phyloP scores from a whole-genome alignment of 768 basidiomycete species.

The Kwoniella sp. region DNA sequence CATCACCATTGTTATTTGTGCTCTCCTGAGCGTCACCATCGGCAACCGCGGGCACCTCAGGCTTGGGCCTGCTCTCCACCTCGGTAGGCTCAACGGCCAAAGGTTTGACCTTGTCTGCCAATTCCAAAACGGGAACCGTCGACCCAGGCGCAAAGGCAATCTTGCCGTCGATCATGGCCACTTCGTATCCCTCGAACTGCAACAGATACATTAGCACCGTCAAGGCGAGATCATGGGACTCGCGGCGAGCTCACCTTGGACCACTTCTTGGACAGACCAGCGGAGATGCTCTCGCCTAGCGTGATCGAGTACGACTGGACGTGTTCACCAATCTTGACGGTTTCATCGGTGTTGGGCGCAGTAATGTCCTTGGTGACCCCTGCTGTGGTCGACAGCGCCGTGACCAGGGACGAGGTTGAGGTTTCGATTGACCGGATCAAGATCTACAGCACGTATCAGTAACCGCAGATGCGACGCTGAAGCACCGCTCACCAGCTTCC shows the following conservation, averaged over 20 bases:
- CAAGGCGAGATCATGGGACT: not conserved
- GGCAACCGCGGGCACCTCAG: too few species aligned
- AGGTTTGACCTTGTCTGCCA: slow-evolving; percentile 42
- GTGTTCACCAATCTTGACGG: slow-evolving; percentile 87
- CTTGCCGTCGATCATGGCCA: slow-evolving; percentile 86
- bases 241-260: slow-evolving; percentile 63
- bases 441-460: slow-evolving; percentile 58
- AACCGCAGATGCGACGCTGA: not conserved
- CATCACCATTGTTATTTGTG: not conserved
- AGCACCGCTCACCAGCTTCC: slow-evolving; percentile 70
- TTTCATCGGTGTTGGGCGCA: slow-evolving; percentile 70
- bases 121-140: slow-evolving; percentile 82
- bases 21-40: too few species aligned
- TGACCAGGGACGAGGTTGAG: slow-evolving; percentile 68
- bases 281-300: slow-evolving; percentile 80
- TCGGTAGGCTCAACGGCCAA: slow-evolving; percentile 23
- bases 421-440: slow-evolving; percentile 71
- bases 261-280: slow-evolving; percentile 63
- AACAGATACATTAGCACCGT: not conserved
- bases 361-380: slow-evolving; percentile 90
- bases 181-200: slow-evolving; percentile 98
- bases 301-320: slow-evolving; percentile 91
- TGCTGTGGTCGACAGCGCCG: slow-evolving; percentile 74
- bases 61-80: not conserved
- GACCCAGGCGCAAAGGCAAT: slow-evolving; percentile 79